These are phyloP conservation scores for Hordeum pubiflorum DNA, from an alignment of 202 grass and related monocot species.

Conservation along the genomic window DNA sequence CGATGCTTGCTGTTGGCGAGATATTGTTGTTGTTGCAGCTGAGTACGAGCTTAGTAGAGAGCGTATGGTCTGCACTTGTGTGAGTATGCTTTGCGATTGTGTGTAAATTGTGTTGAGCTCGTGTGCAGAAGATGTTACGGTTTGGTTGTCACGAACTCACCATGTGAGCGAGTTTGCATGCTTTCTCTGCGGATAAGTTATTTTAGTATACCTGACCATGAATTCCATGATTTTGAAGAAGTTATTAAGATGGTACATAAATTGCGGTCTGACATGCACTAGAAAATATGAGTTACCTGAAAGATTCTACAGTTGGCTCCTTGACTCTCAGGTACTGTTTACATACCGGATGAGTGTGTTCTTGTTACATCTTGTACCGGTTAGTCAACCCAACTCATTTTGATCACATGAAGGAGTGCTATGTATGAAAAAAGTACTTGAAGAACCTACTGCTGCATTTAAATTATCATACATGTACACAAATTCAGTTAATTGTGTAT, in stretches of 20 bases:
- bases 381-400: not conserved
- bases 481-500: not conserved
- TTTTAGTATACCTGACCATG: not conserved
- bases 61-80: not conserved
- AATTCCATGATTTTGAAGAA: not conserved
- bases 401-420: not conserved
- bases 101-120: not conserved
- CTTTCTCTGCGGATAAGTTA: not conserved
- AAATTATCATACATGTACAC: not conserved
- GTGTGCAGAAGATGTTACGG: not conserved
- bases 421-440: not conserved
- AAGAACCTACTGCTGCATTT: not conserved
- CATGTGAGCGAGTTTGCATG: not conserved
- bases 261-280: not conserved
- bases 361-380: too few species aligned
- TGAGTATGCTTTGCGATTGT: not conserved
- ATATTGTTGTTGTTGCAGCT: not conserved
- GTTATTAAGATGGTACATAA: not conserved
- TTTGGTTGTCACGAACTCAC: not conserved
- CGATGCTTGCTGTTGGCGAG: not conserved
- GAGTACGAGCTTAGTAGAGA: not conserved
- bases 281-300: not conserved
- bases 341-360: not conserved
- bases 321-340: not conserved
- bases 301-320: not conserved